Conservation (phyloP, 2,329 filamentous ascomycete genomes). For the Botryosphaeria agaves region DNA sequence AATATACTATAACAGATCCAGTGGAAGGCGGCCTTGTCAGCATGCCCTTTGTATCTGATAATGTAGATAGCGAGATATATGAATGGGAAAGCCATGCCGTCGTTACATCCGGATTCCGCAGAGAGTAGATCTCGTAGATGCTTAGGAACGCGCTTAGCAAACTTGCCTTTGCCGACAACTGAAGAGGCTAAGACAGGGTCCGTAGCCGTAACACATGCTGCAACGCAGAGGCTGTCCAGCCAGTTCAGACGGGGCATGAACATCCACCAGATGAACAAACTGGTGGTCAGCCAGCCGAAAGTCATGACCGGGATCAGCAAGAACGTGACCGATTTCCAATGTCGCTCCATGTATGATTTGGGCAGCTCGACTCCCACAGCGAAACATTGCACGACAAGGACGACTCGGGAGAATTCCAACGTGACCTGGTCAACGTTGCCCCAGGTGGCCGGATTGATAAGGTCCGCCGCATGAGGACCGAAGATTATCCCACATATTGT, state of each 20-base stretch:
- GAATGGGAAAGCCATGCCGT: slow-evolving; percentile 98
- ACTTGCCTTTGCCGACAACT: slow-evolving; percentile 97
- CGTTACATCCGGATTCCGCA: slow-evolving; percentile 95
- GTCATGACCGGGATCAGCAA: slow-evolving; percentile 94
- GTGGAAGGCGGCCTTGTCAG: slow-evolving; percentile 55
- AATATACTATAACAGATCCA: slow-evolving; percentile 83
- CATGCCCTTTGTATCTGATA: slow-evolving; percentile 59
- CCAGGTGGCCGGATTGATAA: slow-evolving; percentile 63
- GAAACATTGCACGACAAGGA: slow-evolving; percentile 84
- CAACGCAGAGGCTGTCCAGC: slow-evolving; percentile 74
- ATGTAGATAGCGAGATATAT: slow-evolving; percentile 86
- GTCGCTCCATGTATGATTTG: slow-evolving; percentile 91
- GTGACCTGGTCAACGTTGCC: slow-evolving; percentile 75
- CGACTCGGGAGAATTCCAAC: slow-evolving; percentile 75
- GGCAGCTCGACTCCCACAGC: slow-evolving; percentile 82
- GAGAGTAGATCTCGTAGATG: slow-evolving; percentile 91
- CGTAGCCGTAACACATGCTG: slow-evolving; percentile 91
- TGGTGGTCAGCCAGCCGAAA: slow-evolving; percentile 84
- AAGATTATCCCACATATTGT: slow-evolving; percentile 80
- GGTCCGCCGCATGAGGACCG: slow-evolving; percentile 64
- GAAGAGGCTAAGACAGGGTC: slow-evolving; percentile 95
- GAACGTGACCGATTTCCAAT: slow-evolving; percentile 85
- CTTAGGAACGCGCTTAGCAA: slow-evolving; percentile 92
- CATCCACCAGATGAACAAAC: slow-evolving; percentile 90
- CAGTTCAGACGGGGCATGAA: slow-evolving; percentile 55